These are phyloP conservation scores for Cercis canadensis DNA, from an alignment of 306 rosid genomes.

Conservation along the genomic window DNA sequence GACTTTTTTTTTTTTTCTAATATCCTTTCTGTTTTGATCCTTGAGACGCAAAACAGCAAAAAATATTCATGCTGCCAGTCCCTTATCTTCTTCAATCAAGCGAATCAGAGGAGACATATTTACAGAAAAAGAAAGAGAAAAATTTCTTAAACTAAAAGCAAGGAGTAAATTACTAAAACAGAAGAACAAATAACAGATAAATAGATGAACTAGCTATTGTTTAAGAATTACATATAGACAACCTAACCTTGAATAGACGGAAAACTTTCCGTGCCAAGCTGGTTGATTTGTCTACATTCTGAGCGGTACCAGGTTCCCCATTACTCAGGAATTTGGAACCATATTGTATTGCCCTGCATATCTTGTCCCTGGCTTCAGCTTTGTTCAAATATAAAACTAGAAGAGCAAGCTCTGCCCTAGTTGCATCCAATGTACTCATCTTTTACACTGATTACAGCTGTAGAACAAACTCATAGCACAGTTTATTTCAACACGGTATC, in stretches of 20 bases:
- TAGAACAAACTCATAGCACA: conserved; percentile 29
- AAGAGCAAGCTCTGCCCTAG: conserved; percentile 93
- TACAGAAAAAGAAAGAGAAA: not conserved
- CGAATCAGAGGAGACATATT: conserved; percentile 9
- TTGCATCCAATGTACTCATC: conserved; percentile 91
- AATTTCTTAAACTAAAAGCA: not conserved
- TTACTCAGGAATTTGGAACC: conserved; percentile 96
- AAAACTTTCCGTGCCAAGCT: conserved; percentile 97
- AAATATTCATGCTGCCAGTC: not conserved
- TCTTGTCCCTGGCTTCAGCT: conserved; percentile 99
- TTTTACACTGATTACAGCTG: conserved; percentile 44
- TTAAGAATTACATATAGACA: not conserved
- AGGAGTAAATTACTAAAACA: not conserved
- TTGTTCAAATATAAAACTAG: conserved; percentile 84
- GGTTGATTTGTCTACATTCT: conserved; percentile 89
- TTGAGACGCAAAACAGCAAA: not conserved
- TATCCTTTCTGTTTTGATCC: no score
- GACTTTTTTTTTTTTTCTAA: conserved; percentile 20
- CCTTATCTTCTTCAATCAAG: conserved; percentile 2
- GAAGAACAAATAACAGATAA: not conserved
- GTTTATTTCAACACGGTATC: conserved; percentile 6
- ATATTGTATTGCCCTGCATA: conserved; percentile 97
- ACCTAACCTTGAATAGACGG: conserved; percentile 90
- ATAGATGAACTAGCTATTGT: conserved; percentile 9
- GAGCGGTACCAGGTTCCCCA: conserved; percentile 93